Conservation (phyloP, 495 filamentous ascomycete genomes). For the Friedmanniomyces simplex region DNA sequence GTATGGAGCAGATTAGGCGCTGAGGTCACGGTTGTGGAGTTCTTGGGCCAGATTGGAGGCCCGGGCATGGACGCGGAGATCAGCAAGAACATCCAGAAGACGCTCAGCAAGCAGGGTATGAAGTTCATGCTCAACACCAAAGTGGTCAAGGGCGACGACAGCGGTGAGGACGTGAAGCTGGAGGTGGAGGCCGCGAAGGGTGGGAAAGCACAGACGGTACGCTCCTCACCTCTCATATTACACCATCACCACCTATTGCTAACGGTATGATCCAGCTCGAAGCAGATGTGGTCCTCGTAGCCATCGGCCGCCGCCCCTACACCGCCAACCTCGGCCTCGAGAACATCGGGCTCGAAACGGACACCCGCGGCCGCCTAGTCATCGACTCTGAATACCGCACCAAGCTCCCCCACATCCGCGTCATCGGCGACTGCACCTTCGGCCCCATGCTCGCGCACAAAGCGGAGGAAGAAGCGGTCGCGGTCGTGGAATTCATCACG, state of each 20-base stretch:
- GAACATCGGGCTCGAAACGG: conserved; percentile 87
- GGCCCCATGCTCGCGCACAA: conserved; percentile 99
- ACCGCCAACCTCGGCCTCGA: conserved; percentile 83
- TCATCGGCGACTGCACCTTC: conserved; percentile 93
- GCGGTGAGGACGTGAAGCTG: conserved; percentile 62
- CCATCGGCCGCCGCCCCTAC: conserved; percentile 92
- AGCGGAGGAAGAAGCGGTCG: conserved; percentile 95
- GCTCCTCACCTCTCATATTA: background rate
- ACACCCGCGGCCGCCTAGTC: conserved; percentile 85
- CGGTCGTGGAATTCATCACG: conserved; percentile 89
- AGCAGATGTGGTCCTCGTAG: conserved; percentile 91
- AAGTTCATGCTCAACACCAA: conserved; percentile 98
- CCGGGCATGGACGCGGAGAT: conserved; percentile 96
- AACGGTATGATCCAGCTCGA: conserved; percentile 52
- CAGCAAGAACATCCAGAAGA: conserved; percentile 83
- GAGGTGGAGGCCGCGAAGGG: conserved; percentile 89
- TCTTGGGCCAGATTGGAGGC: conserved; percentile 89
- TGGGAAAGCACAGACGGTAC: conserved; percentile 81
- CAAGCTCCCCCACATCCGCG: conserved; percentile 78
- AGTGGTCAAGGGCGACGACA: conserved; percentile 75
- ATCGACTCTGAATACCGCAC: conserved; percentile 99
- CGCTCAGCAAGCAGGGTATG: conserved; percentile 91
- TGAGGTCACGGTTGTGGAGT: conserved; percentile 95
- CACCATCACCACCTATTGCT: background rate
- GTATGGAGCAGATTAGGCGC: conserved; percentile 91